A percentile compares a stretch with the other conserved stretches of the same genome.
Evolutionary conservation across 2,329 filamentous ascomycete genomes (phyloP).

Genomic region (Bipolaris cookei): DNA sequence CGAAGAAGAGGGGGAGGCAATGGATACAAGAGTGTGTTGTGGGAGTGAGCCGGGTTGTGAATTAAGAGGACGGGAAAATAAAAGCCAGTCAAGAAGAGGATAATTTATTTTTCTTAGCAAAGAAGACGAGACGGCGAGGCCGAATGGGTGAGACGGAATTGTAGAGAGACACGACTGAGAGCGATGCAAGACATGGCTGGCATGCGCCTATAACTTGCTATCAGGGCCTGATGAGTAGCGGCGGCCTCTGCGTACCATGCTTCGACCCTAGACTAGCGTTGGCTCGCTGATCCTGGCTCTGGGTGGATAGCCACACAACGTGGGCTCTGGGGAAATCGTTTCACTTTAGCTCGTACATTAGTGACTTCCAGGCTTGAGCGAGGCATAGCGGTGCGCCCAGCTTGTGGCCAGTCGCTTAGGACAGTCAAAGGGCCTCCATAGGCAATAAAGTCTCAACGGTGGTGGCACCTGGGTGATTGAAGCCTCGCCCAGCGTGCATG

Average conservation of each 20-base stretch:
- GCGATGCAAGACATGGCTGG: slow-evolving; percentile 39
- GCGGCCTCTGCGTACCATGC: slow-evolving; percentile 29
- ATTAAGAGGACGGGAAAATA: slow-evolving; percentile 20
- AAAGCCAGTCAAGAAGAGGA: slow-evolving; percentile 22
- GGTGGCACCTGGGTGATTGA: slow-evolving; percentile 25
- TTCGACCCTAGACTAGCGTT: slow-evolving; percentile 32
- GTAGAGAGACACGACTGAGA: slow-evolving; percentile 26
- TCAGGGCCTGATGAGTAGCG: slow-evolving; percentile 43
- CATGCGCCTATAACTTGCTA: slow-evolving; percentile 47
- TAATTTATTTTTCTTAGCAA: slow-evolving; percentile 20
- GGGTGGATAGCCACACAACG: slow-evolving; percentile 45
- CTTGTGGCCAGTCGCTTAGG: slow-evolving; percentile 14
- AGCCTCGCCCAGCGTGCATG: slow-evolving; percentile 26
- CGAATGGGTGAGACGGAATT: slow-evolving; percentile 19
- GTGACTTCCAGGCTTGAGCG: slow-evolving; percentile 27
- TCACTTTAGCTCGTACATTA: slow-evolving; percentile 39
- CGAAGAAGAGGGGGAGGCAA: slow-evolving; percentile 25
- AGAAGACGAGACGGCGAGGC: slow-evolving; percentile 21
- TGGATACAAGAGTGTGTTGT: slow-evolving; percentile 34
- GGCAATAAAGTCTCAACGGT: slow-evolving; percentile 24
- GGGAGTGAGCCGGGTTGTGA: slow-evolving; percentile 30
- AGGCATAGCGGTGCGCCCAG: slow-evolving; percentile 27
- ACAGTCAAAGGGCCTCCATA: slow-evolving; percentile 13
- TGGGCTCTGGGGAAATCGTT: slow-evolving; percentile 49
- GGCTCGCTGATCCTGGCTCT: slow-evolving; percentile 39